Evolutionary conservation across 768 basidiomycete species (phyloP).

Genomic region (Leccinum truebloodii): DNA sequence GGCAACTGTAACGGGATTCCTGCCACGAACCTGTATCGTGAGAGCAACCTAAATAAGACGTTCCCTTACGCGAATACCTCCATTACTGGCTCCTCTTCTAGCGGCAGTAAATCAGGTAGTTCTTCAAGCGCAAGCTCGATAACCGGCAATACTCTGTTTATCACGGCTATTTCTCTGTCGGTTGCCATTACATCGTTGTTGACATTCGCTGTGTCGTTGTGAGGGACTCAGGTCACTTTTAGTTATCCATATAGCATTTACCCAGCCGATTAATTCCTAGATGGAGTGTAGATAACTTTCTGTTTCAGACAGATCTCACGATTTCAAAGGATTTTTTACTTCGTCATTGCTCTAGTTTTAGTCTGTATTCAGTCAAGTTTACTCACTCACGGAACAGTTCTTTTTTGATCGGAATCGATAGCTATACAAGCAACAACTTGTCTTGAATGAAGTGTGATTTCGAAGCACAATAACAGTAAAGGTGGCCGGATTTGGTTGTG

Average conservation of each 20-base stretch:
- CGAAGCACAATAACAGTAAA: neutral
- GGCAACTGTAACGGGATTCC: slow-evolving; percentile 72
- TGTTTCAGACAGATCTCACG: slow-evolving; percentile 15
- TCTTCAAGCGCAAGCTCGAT: slow-evolving; percentile 1
- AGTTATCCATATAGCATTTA: slow-evolving; percentile 9
- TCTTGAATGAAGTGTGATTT: neutral
- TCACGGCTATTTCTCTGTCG: slow-evolving; percentile 16
- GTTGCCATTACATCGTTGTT: slow-evolving; percentile 14
- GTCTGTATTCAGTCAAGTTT: slow-evolving; percentile 10
- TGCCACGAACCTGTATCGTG: slow-evolving; percentile 72
- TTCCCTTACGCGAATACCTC: slow-evolving; percentile 56
- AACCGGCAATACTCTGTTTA: slow-evolving; percentile 13
- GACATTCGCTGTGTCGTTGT: slow-evolving; percentile 15
- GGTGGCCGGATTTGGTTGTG: slow-evolving; percentile 16
- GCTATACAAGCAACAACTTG: neutral
- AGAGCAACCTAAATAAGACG: slow-evolving; percentile 71
- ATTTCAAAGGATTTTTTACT: slow-evolving; percentile 11
- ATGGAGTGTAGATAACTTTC: slow-evolving; percentile 24
- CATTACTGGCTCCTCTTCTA: slow-evolving; percentile 1
- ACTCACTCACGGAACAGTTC: neutral
- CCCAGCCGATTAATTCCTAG: slow-evolving; percentile 24
- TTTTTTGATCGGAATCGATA: neutral
- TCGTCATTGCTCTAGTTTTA: slow-evolving; percentile 7
- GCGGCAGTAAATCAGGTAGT: slow-evolving; percentile 4
- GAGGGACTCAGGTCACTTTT: slow-evolving; percentile 12